Conservation (phyloP, 495 filamentous ascomycete species). For the Penicillium argentinense region DNA sequence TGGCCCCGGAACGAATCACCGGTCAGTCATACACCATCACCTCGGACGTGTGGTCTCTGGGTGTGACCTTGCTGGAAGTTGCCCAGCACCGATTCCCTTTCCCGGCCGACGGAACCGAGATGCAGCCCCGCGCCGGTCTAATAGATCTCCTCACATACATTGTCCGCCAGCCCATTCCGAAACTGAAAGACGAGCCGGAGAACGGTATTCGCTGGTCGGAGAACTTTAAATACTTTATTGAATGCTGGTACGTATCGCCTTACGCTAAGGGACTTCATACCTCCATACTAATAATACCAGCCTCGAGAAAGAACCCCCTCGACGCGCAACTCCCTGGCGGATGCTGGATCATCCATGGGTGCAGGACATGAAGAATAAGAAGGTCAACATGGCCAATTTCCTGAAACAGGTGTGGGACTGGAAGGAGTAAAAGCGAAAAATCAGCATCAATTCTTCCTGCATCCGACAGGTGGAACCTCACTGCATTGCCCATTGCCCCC, state of each 20-base stretch:
- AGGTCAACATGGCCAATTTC: constrained; percentile 95
- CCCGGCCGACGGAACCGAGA: constrained; percentile 92
- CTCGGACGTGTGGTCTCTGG: constrained; percentile 95
- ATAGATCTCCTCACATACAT: constrained; percentile 98
- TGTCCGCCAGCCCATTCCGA: constrained; percentile 91
- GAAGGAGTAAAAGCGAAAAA: constrained; percentile 52
- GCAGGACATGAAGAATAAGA: constrained; percentile 89
- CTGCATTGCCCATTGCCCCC: constrained; percentile 3
- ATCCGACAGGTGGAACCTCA: too few relatives aligned
- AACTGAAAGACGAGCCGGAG: constrained; percentile 88
- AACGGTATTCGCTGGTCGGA: constrained; percentile 85
- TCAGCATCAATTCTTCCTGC: too few relatives aligned
- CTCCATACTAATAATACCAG: constrained; percentile 40
- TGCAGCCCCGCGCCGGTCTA: constrained; percentile 79
- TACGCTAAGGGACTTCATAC: background rate
- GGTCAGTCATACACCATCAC: constrained; percentile 98
- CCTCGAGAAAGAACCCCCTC: constrained; percentile 86
- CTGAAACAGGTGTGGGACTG: constrained; percentile 93
- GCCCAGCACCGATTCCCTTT: constrained; percentile 98
- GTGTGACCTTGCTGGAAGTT: constrained; percentile 94
- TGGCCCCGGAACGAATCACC: constrained; percentile 97
- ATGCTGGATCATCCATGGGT: constrained; percentile 99
- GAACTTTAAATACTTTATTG: constrained; percentile 98
- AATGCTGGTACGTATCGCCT: constrained; percentile 82
- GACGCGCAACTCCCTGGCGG: constrained; percentile 91